Evolutionary conservation across 169 alveolate species (phyloP), one percentile per base, ranked within the genome.

Genomic region (Plasmodium ovale): DNA sequence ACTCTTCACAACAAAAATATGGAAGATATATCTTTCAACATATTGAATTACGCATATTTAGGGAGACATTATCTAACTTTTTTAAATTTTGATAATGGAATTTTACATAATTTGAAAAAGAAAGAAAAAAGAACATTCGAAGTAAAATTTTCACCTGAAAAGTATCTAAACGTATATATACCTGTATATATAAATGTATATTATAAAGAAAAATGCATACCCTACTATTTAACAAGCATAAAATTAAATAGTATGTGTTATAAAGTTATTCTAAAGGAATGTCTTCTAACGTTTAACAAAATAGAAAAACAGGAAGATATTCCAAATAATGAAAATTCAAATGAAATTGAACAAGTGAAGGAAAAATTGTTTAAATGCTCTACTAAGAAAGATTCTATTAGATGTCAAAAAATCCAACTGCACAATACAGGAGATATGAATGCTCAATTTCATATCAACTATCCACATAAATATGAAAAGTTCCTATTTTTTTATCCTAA

Each of bases 381-480:
- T 12, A 35, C 23, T 39, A 31, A 37, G 23, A 79, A 79, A 21
- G 25, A 79, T 70, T 49, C 58, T 58, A 67, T 79, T 51, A 79
- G 39, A 21, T 27, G 89, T 3, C 37, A 31, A 69, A 65, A 79
- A 64, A 59, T 79, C 29, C 72, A 79, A 39, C 59, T 79, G 42
- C 89, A 79, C 59, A 79, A 79, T 54, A 64, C 60, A 58, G 89
- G 89, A 25, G 89, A 62, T 60, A 79, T 79, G 89, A 79, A 79
- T 10, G 82, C 89, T 27, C 89, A 79, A 31, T 79, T 79, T 79
- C 70, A 51, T 29, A 39, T 79, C 19, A 56, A 37, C 31, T 79
- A 51, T 49, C 89, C 89, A 5, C 59, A 47, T 42, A 79, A 53
- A 33, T 79, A 79, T 25, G 82, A 65, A 33, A 65, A 65, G 9